These are phyloP conservation scores for Pichia nanzhaoensis DNA, from an alignment of 805 yeast species.

Conservation along the genomic window DNA sequence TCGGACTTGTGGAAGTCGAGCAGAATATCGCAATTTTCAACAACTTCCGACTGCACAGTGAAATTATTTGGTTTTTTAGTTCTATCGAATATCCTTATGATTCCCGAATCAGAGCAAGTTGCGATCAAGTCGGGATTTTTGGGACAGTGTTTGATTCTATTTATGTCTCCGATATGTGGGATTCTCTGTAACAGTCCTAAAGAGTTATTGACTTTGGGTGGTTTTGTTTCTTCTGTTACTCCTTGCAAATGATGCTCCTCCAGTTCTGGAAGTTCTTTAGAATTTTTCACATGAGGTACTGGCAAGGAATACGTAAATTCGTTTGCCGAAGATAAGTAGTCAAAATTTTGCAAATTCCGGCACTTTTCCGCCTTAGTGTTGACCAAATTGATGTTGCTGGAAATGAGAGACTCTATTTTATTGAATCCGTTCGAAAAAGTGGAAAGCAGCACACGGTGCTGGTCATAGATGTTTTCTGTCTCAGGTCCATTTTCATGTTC, in stretches of 20 bases:
- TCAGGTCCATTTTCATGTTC: slow-evolving; percentile 3
- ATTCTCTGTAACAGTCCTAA: slow-evolving; percentile 43
- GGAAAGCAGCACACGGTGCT: slow-evolving; percentile 46
- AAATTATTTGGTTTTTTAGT: slow-evolving; percentile 61
- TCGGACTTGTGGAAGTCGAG: slow-evolving; percentile 37
- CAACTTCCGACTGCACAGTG: slow-evolving; percentile 27
- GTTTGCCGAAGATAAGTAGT: slow-evolving; percentile 32
- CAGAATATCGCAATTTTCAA: slow-evolving; percentile 22
- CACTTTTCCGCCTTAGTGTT: neutral
- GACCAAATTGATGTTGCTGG: slow-evolving; percentile 6
- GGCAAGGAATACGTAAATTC: slow-evolving; percentile 25
- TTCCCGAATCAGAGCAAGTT: slow-evolving; percentile 60
- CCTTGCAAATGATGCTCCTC: neutral
- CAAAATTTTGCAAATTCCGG: slow-evolving; percentile 14
- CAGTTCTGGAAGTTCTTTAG: neutral
- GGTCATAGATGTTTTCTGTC: neutral
- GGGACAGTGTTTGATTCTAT: slow-evolving; percentile 68
- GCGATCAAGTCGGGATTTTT: slow-evolving; percentile 82
- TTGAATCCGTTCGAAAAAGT: slow-evolving; percentile 55
- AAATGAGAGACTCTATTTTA: slow-evolving; percentile 20
- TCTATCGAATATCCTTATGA: slow-evolving; percentile 64
- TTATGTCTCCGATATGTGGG: slow-evolving; percentile 66
- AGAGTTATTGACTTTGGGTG: slow-evolving; percentile 11
- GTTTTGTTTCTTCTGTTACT: neutral
- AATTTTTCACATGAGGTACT: slow-evolving; percentile 10